phyloP scores from a whole-genome alignment of 768 basidiomycete genomes.

The Phylloporus rhodoxanthus region DNA sequence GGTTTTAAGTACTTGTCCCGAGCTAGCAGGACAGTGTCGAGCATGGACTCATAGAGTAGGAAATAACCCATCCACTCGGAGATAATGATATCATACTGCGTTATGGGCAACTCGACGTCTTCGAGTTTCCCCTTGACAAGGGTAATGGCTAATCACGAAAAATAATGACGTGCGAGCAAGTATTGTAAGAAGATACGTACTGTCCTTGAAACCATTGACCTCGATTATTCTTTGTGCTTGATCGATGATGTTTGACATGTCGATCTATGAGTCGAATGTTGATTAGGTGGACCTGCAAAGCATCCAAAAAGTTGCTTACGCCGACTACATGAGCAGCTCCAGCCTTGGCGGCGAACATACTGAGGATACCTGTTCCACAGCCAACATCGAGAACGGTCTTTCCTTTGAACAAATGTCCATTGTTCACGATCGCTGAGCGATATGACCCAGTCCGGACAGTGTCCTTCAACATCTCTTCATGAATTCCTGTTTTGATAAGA shows the following conservation, averaged over 20 bases:
- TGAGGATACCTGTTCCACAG: slow-evolving; percentile 95
- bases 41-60: slow-evolving; percentile 98
- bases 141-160: slow-evolving; percentile 62
- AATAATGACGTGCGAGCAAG: not conserved
- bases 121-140: slow-evolving; percentile 98
- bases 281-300: slow-evolving; percentile 9
- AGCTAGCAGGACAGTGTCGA: slow-evolving; percentile 94
- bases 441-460: slow-evolving; percentile 92
- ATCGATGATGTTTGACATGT: slow-evolving; percentile 99
- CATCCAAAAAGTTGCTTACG: slow-evolving; percentile 40
- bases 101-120: slow-evolving; percentile 80
- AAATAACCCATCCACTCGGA: slow-evolving; percentile 99
- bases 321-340: slow-evolving; percentile 93
- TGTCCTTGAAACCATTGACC: slow-evolving; percentile 93
- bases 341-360: slow-evolving; percentile 97
- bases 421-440: slow-evolving; percentile 90
- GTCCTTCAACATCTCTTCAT: slow-evolving; percentile 99
- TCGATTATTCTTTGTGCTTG: slow-evolving; percentile 96
- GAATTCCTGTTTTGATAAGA: slow-evolving; percentile 60
- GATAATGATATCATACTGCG: slow-evolving; percentile 96
- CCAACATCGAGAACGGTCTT: slow-evolving; percentile 98
- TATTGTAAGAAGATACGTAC: slow-evolving; percentile 47
- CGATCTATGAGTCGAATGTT: slow-evolving; percentile 54
- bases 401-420: slow-evolving; percentile 90
- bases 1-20: slow-evolving; percentile 94